Conservation (phyloP, 2,329 filamentous ascomycete species). For the Diatrype stigma region DNA sequence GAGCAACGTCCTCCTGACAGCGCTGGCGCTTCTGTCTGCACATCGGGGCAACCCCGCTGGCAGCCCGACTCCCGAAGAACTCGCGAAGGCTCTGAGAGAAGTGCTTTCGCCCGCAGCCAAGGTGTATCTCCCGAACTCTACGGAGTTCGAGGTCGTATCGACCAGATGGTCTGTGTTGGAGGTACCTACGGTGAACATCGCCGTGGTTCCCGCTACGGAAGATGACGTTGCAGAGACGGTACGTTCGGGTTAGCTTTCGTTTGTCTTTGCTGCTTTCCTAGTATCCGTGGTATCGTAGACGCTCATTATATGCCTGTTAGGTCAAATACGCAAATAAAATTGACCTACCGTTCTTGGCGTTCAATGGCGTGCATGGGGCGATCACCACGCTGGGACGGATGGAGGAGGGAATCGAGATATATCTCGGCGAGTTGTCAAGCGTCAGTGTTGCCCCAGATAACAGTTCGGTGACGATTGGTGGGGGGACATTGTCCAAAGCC, state of each 20-base stretch:
- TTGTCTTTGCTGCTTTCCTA: not conserved
- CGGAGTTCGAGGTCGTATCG: slow-evolving; percentile 21
- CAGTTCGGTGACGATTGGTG: slow-evolving; percentile 43
- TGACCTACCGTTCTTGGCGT: slow-evolving; percentile 47
- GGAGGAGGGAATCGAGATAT: slow-evolving; percentile 47
- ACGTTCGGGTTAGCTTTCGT: slow-evolving; percentile 9
- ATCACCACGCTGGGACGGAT: slow-evolving; percentile 45
- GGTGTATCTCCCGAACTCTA: slow-evolving; percentile 27
- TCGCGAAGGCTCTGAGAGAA: not conserved
- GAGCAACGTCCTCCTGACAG: slow-evolving; percentile 1
- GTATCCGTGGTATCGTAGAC: not conserved
- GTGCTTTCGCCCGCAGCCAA: not conserved
- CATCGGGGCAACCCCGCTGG: not conserved
- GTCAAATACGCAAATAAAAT: slow-evolving; percentile 44
- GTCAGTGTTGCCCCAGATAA: slow-evolving; percentile 39
- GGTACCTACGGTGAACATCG: slow-evolving; percentile 29
- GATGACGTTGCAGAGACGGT: slow-evolving; percentile 34
- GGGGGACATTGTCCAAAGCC: slow-evolving; percentile 41
- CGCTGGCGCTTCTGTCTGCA: not conserved
- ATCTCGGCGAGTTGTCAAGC: slow-evolving; percentile 38
- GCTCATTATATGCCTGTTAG: slow-evolving; percentile 20
- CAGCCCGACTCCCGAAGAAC: not conserved
- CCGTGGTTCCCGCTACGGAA: slow-evolving; percentile 30
- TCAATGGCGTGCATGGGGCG: slow-evolving; percentile 48
- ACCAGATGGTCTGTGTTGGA: slow-evolving; percentile 29